Evolutionary conservation across 192 early-diverging fungal species (phyloP).

Genomic region (Dissophora globulifera): DNA sequence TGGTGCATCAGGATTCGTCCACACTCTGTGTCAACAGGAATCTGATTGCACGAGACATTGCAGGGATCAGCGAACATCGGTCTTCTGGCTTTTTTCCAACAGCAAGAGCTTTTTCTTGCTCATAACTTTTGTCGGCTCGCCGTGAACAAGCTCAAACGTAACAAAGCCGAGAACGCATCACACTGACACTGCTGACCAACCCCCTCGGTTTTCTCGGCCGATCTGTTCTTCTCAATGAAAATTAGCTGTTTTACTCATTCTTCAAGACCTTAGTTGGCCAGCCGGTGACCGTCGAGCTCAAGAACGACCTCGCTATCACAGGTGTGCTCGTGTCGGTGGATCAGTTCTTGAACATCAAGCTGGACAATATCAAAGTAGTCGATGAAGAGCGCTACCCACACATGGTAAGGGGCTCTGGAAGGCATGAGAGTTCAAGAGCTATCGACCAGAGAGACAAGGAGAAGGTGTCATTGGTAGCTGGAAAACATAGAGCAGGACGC

Average conservation of each 20-base stretch:
- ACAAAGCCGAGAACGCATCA: neutral
- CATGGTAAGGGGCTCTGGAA: conserved; percentile 78
- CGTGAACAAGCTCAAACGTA: too few species aligned
- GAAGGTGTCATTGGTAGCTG: too few species aligned
- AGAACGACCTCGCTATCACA: conserved; percentile 95
- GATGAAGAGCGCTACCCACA: conserved; percentile 93
- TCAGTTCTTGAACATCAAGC: conserved; percentile 99
- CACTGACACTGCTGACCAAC: neutral
- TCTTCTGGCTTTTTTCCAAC: too few species aligned
- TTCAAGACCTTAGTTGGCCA: conserved; percentile 99
- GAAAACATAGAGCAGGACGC: neutral
- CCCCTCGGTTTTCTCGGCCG: too few species aligned
- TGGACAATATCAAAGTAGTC: conserved; percentile 90
- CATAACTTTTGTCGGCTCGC: too few species aligned
- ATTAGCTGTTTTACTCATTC: conserved; percentile 98
- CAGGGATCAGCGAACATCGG: too few species aligned
- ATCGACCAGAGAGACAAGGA: too few species aligned
- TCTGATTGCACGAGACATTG: too few species aligned
- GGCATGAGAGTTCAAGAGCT: neutral
- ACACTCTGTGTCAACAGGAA: too few species aligned
- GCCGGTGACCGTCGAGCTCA: conserved; percentile 95
- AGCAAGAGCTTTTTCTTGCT: too few species aligned
- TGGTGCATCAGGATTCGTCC: too few species aligned
- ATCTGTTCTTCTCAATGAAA: too few species aligned
- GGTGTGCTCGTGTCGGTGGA: conserved; percentile 97